These are phyloP conservation scores for Jimgerdemannia lactiflua DNA, from an alignment of 192 early-diverging fungal genomes.

Conservation along the genomic window DNA sequence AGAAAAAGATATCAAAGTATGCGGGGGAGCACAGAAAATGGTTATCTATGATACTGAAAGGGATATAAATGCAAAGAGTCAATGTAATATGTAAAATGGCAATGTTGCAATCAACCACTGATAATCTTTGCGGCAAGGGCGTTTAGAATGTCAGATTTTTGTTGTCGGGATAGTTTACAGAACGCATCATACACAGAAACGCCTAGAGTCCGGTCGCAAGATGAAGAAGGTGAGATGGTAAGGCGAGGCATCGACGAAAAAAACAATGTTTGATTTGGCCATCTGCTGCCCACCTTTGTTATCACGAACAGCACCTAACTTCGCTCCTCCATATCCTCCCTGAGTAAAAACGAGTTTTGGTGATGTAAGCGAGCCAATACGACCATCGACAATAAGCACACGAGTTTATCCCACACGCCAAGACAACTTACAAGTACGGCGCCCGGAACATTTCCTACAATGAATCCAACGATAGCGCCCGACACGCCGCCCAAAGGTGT, in stretches of 20 bases:
- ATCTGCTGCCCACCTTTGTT: conserved; percentile 41
- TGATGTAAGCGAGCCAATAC: background rate
- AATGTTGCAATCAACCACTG: background rate
- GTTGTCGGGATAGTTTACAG: conserved; percentile 8
- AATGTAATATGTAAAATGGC: no score
- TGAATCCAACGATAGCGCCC: conserved; percentile 30
- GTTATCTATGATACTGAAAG: no score
- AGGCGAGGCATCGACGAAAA: background rate
- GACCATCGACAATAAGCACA: background rate
- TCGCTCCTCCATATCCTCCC: conserved; percentile 59
- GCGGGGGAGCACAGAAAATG: no score
- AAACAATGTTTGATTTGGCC: background rate
- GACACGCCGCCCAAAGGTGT: conserved; percentile 21
- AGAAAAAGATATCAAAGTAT: no score
- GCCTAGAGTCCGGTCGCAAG: conserved; percentile 2
- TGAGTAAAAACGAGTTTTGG: conserved; percentile 12
- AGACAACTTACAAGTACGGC: conserved; percentile 20
- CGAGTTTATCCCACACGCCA: background rate
- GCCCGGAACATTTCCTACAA: conserved; percentile 22
- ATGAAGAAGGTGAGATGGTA: conserved; percentile 3
- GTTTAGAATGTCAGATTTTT: conserved; percentile 25
- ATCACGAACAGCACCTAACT: conserved; percentile 63
- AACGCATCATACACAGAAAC: conserved; percentile 41
- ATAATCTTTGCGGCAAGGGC: conserved; percentile 7
- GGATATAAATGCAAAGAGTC: no score